Evolutionary conservation across 2,329 filamentous ascomycete genomes (phyloP), one percentile per base, ranked within the genome.

Genomic region (Eutypella sp.): DNA sequence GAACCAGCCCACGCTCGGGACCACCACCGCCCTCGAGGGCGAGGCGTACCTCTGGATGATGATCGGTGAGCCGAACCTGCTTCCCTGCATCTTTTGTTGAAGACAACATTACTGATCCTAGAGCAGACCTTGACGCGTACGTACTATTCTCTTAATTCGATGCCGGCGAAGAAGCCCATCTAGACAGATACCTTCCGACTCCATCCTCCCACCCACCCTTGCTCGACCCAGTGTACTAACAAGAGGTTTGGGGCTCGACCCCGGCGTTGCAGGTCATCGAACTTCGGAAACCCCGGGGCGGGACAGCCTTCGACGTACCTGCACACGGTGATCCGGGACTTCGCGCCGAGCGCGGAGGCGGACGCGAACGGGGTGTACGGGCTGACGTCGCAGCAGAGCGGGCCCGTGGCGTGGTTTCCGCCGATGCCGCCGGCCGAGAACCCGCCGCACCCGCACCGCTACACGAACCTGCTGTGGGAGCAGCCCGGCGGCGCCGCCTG

Each of bases 401-500:
- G 56, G 2, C 59, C 57, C 13, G 59, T 63, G 8, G 40, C 54
- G 1, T 59, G 57, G 57, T 61, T 63, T 34, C 54, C 47, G 10
- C 66, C 66, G 1, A 55, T 55, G 6, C 66, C 66, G 1, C 61
- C 58, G 13, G 57, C 64, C 3, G 61, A 67, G 52, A 61, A 53
- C 9, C 66, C 66, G 7, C 59, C 63, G 3, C 59, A 67, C 45
- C 57, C 66, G 19, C 66, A 69, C 52, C 60, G 63, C 29, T 69
- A 69, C 54, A 66, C 66, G 16, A 61, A 64, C 42, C 53, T 68
- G 34, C 51, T 68, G n/a, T 69, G 61, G 56, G 64, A 60, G 47
- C 64, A 67, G 51, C 60, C 62, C 1, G 58, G 50, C 15, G 59
- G 36, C 36, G 5, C n/a, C 10, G 36, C 55, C 39, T 67, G 64